Evolutionary conservation across 2,329 filamentous ascomycete genomes (phyloP).

Genomic region (Fusarium tanahbumbuense): DNA sequence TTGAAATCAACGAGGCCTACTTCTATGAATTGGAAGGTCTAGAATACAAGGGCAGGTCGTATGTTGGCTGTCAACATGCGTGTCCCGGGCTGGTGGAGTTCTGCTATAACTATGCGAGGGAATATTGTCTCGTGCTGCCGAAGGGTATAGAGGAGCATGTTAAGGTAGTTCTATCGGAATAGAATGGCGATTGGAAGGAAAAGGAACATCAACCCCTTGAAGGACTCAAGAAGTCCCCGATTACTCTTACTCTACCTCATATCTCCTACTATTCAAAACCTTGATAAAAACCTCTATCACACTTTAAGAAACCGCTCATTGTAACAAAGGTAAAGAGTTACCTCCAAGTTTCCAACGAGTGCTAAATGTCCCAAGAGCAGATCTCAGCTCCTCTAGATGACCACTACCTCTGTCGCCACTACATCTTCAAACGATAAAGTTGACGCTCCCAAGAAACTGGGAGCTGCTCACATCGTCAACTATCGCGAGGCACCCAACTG

Average conservation of each 20-base stretch:
- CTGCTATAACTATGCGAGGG: background rate
- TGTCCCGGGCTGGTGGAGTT: rapidly evolving
- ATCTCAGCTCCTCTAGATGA: no score
- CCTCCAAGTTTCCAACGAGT: no score
- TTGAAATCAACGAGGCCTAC: background rate
- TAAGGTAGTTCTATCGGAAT: background rate
- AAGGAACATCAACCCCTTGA: no score
- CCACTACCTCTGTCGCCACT: background rate
- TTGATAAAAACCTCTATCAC: no score
- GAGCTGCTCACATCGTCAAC: no score
- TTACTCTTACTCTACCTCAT: no score
- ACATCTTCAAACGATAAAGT: background rate
- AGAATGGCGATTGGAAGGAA: background rate
- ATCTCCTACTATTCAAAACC: no score
- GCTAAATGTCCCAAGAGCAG: no score
- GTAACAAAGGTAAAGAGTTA: no score
- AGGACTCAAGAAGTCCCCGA: no score
- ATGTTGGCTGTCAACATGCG: background rate
- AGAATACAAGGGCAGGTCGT: background rate
- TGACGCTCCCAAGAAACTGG: no score
- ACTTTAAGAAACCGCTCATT: no score
- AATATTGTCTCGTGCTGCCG: background rate
- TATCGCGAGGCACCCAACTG: background rate
- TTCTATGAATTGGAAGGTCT: background rate
- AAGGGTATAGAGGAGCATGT: background rate